A percentile compares a stretch with the other conserved stretches of the same genome.
Evolutionary conservation across 129 eudicot species (phyloP).

Genomic region (Sambucus nigra): DNA sequence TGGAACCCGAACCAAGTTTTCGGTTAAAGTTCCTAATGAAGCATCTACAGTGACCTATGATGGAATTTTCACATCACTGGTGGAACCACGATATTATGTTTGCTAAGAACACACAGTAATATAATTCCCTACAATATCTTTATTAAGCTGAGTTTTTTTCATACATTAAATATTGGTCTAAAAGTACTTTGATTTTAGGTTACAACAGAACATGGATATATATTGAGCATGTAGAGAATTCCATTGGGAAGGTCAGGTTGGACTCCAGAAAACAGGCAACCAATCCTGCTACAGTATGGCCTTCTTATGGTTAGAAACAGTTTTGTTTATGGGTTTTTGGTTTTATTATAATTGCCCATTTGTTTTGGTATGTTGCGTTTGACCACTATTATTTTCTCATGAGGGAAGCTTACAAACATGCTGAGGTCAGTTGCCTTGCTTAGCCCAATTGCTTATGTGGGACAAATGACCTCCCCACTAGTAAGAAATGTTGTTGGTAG

Average conservation of each 20-base stretch:
- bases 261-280: slow-evolving; percentile 34
- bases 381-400: too few relatives aligned
- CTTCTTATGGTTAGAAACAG: too few relatives aligned
- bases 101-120: slow-evolving; percentile 51
- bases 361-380: too few relatives aligned
- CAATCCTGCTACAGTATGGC: too few relatives aligned
- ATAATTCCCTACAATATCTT: background rate
- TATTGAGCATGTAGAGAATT: too few relatives aligned
- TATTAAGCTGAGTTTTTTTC: too few relatives aligned
- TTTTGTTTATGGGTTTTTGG: too few relatives aligned
- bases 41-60: slow-evolving; percentile 18
- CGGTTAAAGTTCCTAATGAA: slow-evolving; percentile 5
- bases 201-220: slow-evolving; percentile 65
- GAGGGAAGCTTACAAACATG: slow-evolving; percentile 45
- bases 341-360: too few relatives aligned
- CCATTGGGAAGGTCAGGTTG: too few relatives aligned
- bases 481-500: slow-evolving; percentile 42
- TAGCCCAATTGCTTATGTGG: slow-evolving; percentile 55
- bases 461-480: slow-evolving; percentile 55
- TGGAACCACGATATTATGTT: slow-evolving; percentile 36
- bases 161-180: too few relatives aligned
- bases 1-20: slow-evolving; percentile 18
- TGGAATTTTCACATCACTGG: slow-evolving; percentile 50
- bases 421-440: slow-evolving; percentile 56
- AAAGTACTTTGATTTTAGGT: slow-evolving; percentile 28